These are phyloP conservation scores for Microcos paniculata DNA, from an alignment of 345 rosid species.

Conservation along the genomic window DNA sequence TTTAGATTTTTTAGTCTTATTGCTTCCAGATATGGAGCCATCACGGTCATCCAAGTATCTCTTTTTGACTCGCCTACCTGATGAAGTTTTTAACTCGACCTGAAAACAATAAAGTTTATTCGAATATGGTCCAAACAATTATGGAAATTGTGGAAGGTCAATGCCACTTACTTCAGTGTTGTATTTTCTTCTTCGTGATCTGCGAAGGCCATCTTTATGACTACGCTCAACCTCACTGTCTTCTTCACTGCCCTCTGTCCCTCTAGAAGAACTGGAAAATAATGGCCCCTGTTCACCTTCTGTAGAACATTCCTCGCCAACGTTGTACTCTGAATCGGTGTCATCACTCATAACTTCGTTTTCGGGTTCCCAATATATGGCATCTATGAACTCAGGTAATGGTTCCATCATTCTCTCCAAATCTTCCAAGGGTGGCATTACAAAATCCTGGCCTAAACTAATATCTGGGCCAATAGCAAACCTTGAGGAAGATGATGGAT, in stretches of 20 bases:
- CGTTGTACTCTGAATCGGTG: conserved; percentile 87
- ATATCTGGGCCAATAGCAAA: conserved; percentile 84
- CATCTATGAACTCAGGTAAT: conserved; percentile 80
- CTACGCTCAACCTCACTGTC: conserved; percentile 59
- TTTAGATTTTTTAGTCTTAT: conserved; percentile 50
- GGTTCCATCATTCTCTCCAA: conserved; percentile 83
- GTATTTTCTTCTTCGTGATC: conserved; percentile 61
- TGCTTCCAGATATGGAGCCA: conserved; percentile 45
- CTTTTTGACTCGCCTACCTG: conserved; percentile 75
- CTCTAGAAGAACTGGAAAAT: conserved; percentile 57
- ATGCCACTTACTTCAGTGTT: conserved; percentile 53
- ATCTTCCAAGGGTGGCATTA: conserved; percentile 85
- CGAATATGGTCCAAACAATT: conserved; percentile 22
- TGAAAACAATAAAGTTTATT: conserved; percentile 40
- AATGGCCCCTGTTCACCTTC: conserved; percentile 72
- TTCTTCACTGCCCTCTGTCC: conserved; percentile 61
- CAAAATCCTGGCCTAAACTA: conserved; percentile 82
- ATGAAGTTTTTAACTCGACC: conserved; percentile 62
- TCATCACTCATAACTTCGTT: conserved; percentile 76
- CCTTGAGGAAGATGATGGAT: conserved; percentile 59
- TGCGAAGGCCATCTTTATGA: conserved; percentile 54
- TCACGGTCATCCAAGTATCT: conserved; percentile 69
- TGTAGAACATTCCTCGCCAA: conserved; percentile 65
- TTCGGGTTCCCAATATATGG: conserved; percentile 93
- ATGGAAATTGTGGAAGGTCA: conserved; percentile 13